Base-by-base conservation (phyloP, 805 yeast species). In the Naumovozyma dairenensis region DNA sequence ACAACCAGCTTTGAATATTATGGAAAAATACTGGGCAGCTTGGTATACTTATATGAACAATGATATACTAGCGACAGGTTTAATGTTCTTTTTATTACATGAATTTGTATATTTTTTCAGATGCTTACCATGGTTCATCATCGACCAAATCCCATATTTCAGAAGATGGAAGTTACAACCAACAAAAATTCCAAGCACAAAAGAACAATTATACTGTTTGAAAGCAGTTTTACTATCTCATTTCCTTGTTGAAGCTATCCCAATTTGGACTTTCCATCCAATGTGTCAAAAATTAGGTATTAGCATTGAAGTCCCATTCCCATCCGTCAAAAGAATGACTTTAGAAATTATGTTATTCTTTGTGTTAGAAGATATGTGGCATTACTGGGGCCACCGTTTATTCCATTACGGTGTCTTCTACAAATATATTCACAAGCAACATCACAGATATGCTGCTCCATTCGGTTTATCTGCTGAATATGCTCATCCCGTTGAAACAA, bases 261-360 rank as follows among this genome's bases (percentile, higher is more conserved):
- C 96, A 36, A 92, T 89, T 46, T 89, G 96, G 95, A 79, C 86
- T 33, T 89, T 89, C 76, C 96, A 89, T 60, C 94, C 96, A 41
- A 63, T 89, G 54, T 84, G 96, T 64, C 74, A 77, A 51, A 67
- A 69, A 48, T 69, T 89, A 42, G 93, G 94, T 42, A 81, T 92
- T 47, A 61, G 77, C 9, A 73, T 75, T 50, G 65, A 70, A 19
- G 94, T 86, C 12, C 96, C 97, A 13, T 86, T 89, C 71, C 96
- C 97, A 32, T 53, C 72, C 10, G 48, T 65, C 53, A 60, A 61
- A 35, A 72, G 72, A 21, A 76, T 83, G 62, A 57, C 63, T 16
- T 50, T 63, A 34, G 96, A 89, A 60, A 70, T 87, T 37, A 68
- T 73, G 14, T 48, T 84, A 12, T 84, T 89, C 64, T 89, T 89